These are phyloP conservation scores for Petunia hybrid DNA, from an alignment of 305 asterid species.

Conservation along the genomic window DNA sequence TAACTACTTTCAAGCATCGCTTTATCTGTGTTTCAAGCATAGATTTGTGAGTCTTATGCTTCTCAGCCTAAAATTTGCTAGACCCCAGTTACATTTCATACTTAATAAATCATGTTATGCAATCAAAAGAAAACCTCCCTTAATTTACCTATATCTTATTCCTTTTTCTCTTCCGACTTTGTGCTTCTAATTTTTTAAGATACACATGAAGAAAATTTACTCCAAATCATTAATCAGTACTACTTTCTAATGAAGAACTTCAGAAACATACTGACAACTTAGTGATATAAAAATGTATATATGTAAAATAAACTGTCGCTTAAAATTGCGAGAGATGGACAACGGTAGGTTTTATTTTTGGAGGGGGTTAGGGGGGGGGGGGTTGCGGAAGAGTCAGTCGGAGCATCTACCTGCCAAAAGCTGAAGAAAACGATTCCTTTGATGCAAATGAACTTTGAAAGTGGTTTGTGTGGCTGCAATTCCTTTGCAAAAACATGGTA, in stretches of 20 bases:
- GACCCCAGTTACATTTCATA: background rate
- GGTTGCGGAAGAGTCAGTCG: background rate
- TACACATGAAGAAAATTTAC: background rate
- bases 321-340: background rate
- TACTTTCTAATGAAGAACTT: background rate
- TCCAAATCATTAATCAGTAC: background rate
- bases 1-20: background rate
- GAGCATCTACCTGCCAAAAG: constrained; percentile 82
- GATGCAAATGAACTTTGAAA: constrained; percentile 88
- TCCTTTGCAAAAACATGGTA: constrained; percentile 82
- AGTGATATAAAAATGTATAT: background rate
- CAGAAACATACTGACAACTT: background rate
- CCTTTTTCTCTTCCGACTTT: background rate
- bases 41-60: background rate
- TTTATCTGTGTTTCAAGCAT: background rate
- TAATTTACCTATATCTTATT: background rate
- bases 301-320: constrained; percentile 13
- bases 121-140: background rate
- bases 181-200: background rate
- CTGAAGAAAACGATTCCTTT: constrained; percentile 88
- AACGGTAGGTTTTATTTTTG: background rate
- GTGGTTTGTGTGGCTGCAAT: constrained; percentile 82
- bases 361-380: background rate
- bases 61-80: background rate
- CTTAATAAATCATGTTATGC: background rate